Evolutionary conservation across 306 rosid genomes (phyloP).

Genomic region (Mimosa pudica): DNA sequence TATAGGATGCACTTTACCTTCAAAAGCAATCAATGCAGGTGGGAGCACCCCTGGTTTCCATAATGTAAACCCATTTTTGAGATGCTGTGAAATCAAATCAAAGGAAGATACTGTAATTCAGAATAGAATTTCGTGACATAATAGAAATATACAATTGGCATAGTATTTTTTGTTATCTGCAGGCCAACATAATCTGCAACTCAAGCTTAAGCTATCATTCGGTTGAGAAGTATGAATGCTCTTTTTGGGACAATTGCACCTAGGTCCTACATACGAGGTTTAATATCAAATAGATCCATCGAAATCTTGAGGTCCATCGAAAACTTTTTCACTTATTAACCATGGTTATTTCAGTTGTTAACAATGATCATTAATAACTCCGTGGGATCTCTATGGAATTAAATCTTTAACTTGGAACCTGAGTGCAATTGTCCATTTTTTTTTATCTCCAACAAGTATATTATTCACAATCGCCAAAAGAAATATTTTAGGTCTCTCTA

Average conservation of each 20-base stretch:
- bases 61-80: slow-evolving; percentile 50
- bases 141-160: neutral
- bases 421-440: neutral
- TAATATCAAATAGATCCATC: no score
- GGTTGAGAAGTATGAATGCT: neutral
- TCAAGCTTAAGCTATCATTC: neutral
- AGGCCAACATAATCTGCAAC: neutral
- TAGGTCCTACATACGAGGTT: no score
- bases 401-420: no score
- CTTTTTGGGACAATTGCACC: no score
- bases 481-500: neutral
- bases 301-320: no score
- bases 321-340: no score
- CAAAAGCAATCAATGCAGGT: slow-evolving; percentile 74
- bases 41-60: slow-evolving; percentile 87
- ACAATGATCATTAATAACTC: no score
- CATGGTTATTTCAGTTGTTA: no score
- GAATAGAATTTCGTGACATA: slow-evolving; percentile 9
- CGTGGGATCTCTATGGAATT: no score
- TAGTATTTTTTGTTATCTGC: neutral
- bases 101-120: neutral
- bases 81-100: slow-evolving; percentile 57
- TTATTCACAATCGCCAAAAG: neutral
- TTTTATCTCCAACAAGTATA: neutral
- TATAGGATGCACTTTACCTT: slow-evolving; percentile 76